phyloP scores from a whole-genome alignment of 257 asterid species.

The Nicotiana obtusifolia region DNA sequence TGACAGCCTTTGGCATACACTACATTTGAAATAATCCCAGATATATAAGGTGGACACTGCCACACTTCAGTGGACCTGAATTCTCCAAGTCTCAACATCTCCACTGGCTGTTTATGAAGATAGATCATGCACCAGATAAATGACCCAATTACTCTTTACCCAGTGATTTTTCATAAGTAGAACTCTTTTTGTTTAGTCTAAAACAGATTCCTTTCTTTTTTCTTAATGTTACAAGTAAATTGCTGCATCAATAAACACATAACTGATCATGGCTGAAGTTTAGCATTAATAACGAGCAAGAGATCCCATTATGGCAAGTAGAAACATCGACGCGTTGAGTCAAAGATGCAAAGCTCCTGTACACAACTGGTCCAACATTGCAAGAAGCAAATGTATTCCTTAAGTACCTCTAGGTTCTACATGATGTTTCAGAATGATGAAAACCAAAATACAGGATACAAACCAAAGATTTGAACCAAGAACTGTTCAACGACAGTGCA shows the following conservation, averaged over 20 bases:
- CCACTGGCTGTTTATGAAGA: too few relatives aligned
- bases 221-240: neutral
- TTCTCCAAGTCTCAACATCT: too few relatives aligned
- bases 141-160: too few relatives aligned
- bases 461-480: conserved; percentile 23
- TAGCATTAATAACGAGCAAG: neutral
- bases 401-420: neutral
- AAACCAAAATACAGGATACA: conserved; percentile 18
- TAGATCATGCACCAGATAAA: too few relatives aligned
- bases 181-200: neutral
- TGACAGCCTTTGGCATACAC: too few relatives aligned
- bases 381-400: conserved; percentile 5
- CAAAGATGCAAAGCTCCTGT: neutral
- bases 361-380: neutral
- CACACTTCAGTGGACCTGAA: too few relatives aligned
- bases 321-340: neutral
- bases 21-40: too few relatives aligned
- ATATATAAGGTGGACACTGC: too few relatives aligned
- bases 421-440: conserved; percentile 17
- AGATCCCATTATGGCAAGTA: neutral
- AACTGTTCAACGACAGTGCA: conserved; percentile 18
- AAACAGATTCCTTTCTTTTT: neutral
- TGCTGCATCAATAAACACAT: neutral
- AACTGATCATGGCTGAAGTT: neutral
- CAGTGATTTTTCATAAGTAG: too few relatives aligned